These are phyloP conservation scores for Dactylonectria estremocensis DNA, from an alignment of 2,329 filamentous ascomycete genomes.

Conservation along the genomic window DNA sequence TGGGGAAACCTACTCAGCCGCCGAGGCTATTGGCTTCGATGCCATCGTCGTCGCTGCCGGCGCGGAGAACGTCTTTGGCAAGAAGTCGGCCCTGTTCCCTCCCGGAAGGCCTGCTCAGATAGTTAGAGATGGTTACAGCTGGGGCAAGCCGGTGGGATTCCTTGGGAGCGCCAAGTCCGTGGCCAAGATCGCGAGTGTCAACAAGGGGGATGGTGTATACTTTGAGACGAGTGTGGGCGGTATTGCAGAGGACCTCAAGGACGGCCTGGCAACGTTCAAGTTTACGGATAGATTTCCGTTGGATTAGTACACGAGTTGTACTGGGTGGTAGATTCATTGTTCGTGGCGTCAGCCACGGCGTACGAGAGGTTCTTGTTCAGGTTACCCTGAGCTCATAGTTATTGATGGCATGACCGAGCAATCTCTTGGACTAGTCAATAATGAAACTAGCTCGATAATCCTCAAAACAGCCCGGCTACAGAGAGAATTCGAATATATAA, in stretches of 20 bases:
- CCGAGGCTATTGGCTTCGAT: slow-evolving; percentile 75
- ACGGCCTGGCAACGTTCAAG: slow-evolving; percentile 75
- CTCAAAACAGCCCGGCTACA: neutral
- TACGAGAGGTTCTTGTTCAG: neutral
- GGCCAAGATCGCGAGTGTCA: slow-evolving; percentile 62
- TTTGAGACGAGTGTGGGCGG: slow-evolving; percentile 50
- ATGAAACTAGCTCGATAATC: neutral
- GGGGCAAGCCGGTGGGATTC: slow-evolving; percentile 78
- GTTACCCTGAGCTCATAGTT: neutral
- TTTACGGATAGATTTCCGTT: slow-evolving; percentile 76
- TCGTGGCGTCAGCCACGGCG: neutral
- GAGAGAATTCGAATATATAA: slow-evolving; percentile 24
- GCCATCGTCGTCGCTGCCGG: slow-evolving; percentile 73
- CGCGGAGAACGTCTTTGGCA: slow-evolving; percentile 66
- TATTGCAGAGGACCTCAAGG: slow-evolving; percentile 64
- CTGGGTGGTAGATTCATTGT: neutral
- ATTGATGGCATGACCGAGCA: neutral
- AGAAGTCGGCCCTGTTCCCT: slow-evolving; percentile 72
- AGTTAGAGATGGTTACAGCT: slow-evolving; percentile 73
- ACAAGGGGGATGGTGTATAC: slow-evolving; percentile 60
- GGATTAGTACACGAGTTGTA: slow-evolving; percentile 56
- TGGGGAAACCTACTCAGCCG: slow-evolving; percentile 75
- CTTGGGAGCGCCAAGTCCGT: slow-evolving; percentile 62
- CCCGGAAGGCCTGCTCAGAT: slow-evolving; percentile 75
- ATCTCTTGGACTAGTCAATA: neutral